Conservation (phyloP, 2,329 filamentous ascomycete genomes). For the Nothophaeocryptopus gaeumannii region DNA sequence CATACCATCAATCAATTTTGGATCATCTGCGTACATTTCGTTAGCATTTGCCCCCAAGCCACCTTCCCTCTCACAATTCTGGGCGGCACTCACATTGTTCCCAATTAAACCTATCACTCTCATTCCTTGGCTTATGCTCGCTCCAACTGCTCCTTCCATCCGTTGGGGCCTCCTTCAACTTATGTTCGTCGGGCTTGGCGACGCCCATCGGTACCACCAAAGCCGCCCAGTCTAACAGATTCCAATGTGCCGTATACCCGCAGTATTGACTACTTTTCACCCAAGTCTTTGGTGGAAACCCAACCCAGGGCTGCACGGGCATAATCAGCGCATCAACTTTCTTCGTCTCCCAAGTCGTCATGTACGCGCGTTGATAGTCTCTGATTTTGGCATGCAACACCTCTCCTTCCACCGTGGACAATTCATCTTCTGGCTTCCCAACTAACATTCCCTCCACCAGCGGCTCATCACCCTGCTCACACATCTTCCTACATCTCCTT, state of each 20-base stretch:
- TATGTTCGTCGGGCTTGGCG: no score
- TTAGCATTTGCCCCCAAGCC: neutral
- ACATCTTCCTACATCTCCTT: slow-evolving; percentile 11
- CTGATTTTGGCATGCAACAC: slow-evolving; percentile 9
- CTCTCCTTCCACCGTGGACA: slow-evolving; percentile 16
- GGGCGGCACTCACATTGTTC: slow-evolving; percentile 13
- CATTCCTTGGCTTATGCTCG: neutral
- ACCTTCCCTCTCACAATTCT: no score
- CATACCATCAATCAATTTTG: slow-evolving; percentile 20
- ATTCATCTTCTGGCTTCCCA: slow-evolving; percentile 16
- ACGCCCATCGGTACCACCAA: slow-evolving; percentile 4
- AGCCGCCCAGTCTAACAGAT: slow-evolving; percentile 15
- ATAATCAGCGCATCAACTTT: slow-evolving; percentile 51
- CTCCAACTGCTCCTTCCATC: no score
- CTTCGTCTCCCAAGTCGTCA: slow-evolving; percentile 44
- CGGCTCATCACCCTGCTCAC: slow-evolving; percentile 21
- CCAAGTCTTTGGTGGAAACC: slow-evolving; percentile 21
- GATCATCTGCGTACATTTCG: no score
- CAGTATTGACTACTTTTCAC: slow-evolving; percentile 20
- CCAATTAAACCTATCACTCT: slow-evolving; percentile 9
- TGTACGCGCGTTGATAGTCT: slow-evolving; percentile 23
- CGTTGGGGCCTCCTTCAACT: no score
- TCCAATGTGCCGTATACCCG: slow-evolving; percentile 26
- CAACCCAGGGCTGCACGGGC: slow-evolving; percentile 33
- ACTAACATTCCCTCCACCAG: slow-evolving; percentile 26